Base-by-base conservation (phyloP, 225 moss, liverwort and hornwort species). In the Anthoceros angustus region DNA sequence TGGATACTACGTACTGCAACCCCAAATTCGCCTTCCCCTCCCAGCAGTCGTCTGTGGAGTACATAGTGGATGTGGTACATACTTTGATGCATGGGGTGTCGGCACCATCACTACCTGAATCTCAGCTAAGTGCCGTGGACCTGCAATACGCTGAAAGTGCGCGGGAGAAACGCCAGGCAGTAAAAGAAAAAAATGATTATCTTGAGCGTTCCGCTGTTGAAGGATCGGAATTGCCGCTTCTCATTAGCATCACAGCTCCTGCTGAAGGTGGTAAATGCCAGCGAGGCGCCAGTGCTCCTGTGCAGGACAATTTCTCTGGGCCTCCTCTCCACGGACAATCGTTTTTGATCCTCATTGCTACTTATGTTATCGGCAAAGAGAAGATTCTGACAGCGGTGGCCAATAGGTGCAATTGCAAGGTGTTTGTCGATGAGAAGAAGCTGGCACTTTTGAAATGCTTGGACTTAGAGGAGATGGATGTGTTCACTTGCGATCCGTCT, bases 1-100 rank as follows among this genome's bases (percentile, higher is more conserved):
- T 90, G 63, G 90, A 90, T 42, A 87, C 87, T 24, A 90, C 90
- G 11, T 90, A 90, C 68, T 90, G 90, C 74, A 90, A 90, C 68
- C 90, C 90, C 12, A 87, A 83, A 63, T 87, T 78, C 42, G 72
- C 85, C 25, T 90, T 90, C 43, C 87, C 90, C 16, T 77, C 78
- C 65, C 90, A 90, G 66, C 68, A 74, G 41, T 79, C 81, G 18
- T 87, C 90, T 10, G 87, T 90, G 50, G 78, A 74, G 23, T 87
- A 90, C 66, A 83, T 87, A 61, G 85, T 85, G n/a, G 83, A 85
- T 41, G 81, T 80, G 49, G 73, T 90, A 12, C 64, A 75, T 48
- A 72, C 69, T 62, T 65, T 86, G 61, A 85, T 81, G 83, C 82
- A 74, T 72, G 78, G 76, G 68, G 77, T 74, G 48, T 39, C 32